These are phyloP conservation scores for Trametes cingulata DNA, from an alignment of 768 basidiomycete genomes.

Conservation along the genomic window DNA sequence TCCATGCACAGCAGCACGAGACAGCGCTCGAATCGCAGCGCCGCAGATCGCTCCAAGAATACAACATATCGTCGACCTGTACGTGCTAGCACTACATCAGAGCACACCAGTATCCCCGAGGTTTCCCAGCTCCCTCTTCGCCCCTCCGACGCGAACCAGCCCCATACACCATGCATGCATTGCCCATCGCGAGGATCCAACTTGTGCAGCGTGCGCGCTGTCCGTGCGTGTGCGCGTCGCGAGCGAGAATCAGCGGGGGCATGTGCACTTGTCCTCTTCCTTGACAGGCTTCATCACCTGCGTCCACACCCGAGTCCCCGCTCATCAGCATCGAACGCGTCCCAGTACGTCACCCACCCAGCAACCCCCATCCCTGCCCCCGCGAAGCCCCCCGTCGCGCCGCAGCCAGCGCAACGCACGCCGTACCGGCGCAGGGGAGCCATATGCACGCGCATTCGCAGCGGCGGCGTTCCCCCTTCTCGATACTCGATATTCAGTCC, in stretches of 20 bases:
- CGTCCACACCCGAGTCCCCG: constrained; percentile 1
- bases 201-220: background rate
- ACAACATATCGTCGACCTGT: no score
- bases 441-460: background rate
- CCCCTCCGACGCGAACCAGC: no score
- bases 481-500: no score
- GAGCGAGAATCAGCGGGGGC: constrained; percentile 39
- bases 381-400: no score
- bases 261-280: constrained; percentile 51
- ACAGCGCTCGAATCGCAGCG: background rate
- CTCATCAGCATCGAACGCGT: constrained; percentile 12
- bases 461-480: no score
- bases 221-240: background rate
- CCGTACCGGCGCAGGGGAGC: background rate
- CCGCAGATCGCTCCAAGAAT: constrained; percentile 10
- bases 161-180: background rate
- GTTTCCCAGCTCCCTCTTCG: constrained; percentile 16
- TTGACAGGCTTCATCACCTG: constrained; percentile 53
- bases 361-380: constrained; percentile 20
- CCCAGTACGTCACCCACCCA: constrained; percentile 28
- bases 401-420: background rate
- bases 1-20: background rate
- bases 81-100: constrained; percentile 7
- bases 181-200: background rate
- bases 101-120: constrained; percentile 14